phyloP scores from a whole-genome alignment of 2,329 filamentous ascomycete genomes.

The Claviceps fusiformis region DNA sequence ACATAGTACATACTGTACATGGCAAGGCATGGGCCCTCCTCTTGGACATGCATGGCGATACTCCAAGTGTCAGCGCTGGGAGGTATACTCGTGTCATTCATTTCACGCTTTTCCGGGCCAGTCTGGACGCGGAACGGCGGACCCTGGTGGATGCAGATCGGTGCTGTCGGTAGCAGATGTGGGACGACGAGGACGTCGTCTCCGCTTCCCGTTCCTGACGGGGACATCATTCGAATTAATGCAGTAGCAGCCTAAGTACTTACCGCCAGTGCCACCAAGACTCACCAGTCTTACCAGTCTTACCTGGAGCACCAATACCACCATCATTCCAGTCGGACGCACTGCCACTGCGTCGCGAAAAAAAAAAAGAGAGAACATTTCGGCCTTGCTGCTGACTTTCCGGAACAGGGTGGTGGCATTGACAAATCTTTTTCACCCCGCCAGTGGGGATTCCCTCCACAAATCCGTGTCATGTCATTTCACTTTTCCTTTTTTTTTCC shows the following conservation, averaged over 20 bases:
- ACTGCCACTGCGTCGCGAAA: background rate
- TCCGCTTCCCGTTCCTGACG: constrained; percentile 1
- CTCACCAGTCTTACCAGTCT: too few species aligned
- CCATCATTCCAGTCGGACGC: background rate
- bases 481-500: too few species aligned
- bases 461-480: background rate
- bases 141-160: constrained; percentile 4
- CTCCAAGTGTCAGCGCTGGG: background rate
- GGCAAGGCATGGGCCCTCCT: background rate
- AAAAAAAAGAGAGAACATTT: background rate
- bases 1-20: background rate
- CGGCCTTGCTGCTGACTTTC: constrained; percentile 6
- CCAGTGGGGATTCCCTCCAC: background rate
- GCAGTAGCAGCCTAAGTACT: background rate
- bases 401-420: background rate
- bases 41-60: background rate
- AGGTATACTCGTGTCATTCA: background rate
- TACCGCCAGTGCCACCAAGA: background rate
- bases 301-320: background rate
- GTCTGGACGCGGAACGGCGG: constrained; percentile 3
- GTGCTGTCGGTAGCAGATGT: constrained; percentile 4
- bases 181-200: background rate
- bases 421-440: background rate
- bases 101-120: constrained; percentile 1
- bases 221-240: background rate